Percentiles rank a stretch among this genome's conserved stretches.
Evolutionary conservation across 805 yeast genomes (phyloP).

Genomic region (Sugiyamaella boreocaroliniensis): DNA sequence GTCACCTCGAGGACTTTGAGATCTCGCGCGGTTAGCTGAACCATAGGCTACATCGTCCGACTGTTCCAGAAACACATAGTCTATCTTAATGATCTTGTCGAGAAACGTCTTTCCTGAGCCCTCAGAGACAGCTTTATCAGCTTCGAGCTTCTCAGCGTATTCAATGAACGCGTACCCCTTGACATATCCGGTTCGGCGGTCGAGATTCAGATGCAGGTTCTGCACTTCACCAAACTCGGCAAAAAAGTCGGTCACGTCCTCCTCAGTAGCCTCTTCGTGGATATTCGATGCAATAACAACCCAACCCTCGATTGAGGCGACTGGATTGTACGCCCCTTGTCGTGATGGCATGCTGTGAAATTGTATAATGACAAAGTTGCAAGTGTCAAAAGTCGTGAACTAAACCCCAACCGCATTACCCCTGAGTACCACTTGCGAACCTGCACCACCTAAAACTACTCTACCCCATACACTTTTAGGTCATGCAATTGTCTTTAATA

Average conservation of each 20-base stretch:
- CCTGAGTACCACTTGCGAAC: no score
- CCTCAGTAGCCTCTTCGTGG: conserved; percentile 43
- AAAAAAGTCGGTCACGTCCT: conserved; percentile 37
- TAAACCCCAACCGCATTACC: no score
- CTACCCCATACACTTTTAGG: no score
- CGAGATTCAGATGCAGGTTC: conserved; percentile 37
- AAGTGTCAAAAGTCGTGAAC: no score
- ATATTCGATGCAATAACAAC: conserved; percentile 35
- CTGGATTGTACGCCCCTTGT: neutral
- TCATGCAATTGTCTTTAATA: no score
- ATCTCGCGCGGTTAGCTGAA: neutral
- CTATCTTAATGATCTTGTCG: conserved; percentile 31
- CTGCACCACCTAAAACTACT: no score
- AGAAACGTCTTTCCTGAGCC: conserved; percentile 31
- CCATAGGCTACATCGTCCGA: conserved; percentile 4
- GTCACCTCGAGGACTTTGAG: neutral
- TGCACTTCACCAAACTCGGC: conserved; percentile 37
- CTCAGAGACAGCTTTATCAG: conserved; percentile 30
- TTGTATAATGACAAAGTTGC: no score
- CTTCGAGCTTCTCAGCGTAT: conserved; percentile 30
- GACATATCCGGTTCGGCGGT: conserved; percentile 39
- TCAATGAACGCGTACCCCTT: conserved; percentile 40
- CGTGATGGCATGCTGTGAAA: no score
- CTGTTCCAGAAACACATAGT: conserved; percentile 37
- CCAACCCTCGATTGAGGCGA: conserved; percentile 37